Percentiles rank a stretch among this genome's conserved stretches.
These are phyloP conservation scores for Talaromyces funiculosus DNA, from an alignment of 2,329 filamentous ascomycete species.

Conservation along the genomic window DNA sequence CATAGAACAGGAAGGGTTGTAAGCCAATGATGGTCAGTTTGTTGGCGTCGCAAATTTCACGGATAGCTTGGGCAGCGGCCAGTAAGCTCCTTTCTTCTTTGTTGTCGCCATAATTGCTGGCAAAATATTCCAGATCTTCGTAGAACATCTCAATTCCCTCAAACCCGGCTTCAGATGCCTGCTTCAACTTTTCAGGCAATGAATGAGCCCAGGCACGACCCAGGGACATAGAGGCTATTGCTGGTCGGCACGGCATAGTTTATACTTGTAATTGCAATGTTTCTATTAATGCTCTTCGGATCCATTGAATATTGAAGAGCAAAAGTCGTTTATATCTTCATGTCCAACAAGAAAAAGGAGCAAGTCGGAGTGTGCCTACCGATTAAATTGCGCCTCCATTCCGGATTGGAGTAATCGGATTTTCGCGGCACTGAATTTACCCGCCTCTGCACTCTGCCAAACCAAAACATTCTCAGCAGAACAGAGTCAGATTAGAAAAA, in stretches of 20 bases:
- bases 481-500: neutral
- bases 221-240: conserved; percentile 68
- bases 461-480: neutral
- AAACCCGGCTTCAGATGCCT: conserved; percentile 60
- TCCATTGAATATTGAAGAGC: neutral
- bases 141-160: conserved; percentile 70
- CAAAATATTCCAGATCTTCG: conserved; percentile 65
- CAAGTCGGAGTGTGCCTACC: neutral
- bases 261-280: neutral
- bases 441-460: neutral
- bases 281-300: neutral
- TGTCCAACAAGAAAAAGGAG: neutral
- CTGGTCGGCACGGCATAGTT: conserved; percentile 35
- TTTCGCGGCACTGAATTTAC: neutral
- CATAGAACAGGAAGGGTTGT: conserved; percentile 69
- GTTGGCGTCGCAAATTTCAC: conserved; percentile 36
- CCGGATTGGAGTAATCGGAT: neutral
- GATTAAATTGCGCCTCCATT: neutral
- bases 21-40: conserved; percentile 42
- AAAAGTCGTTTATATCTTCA: neutral
- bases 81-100: conserved; percentile 46
- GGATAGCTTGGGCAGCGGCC: conserved; percentile 54
- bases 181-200: conserved; percentile 42
- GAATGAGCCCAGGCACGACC: conserved; percentile 65
- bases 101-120: conserved; percentile 42